A percentile compares a stretch with the other conserved stretches of the same genome.
Evolutionary conservation across 2,329 filamentous ascomycete species (phyloP).

Genomic region (Dothideomycetes sp.): DNA sequence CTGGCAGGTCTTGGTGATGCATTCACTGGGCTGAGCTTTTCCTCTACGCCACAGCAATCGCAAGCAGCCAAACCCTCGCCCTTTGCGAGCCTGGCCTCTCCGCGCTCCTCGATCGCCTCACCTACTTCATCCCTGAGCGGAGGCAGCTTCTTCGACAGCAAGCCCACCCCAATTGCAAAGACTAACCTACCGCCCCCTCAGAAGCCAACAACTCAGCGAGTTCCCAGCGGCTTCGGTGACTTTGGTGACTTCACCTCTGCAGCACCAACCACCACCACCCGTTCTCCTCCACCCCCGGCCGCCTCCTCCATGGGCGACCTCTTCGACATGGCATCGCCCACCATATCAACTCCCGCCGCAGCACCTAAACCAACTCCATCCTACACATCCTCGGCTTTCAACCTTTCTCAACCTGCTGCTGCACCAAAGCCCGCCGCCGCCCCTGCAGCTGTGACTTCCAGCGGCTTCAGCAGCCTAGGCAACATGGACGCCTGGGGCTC

Average conservation of each 20-base stretch:
- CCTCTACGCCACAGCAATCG: constrained; percentile 26
- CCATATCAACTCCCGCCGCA: constrained; percentile 29
- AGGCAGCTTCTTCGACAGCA: constrained; percentile 73
- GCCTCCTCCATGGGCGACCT: constrained; percentile 55
- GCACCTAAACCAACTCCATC: constrained; percentile 23
- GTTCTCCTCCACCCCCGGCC: constrained; percentile 39
- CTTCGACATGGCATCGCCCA: constrained; percentile 59
- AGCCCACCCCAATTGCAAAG: constrained; percentile 34
- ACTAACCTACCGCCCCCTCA: constrained; percentile 17
- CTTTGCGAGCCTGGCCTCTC: constrained; percentile 51
- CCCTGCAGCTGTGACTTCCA: too few species aligned
- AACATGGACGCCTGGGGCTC: constrained; percentile 71
- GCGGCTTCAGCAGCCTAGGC: constrained; percentile 32
- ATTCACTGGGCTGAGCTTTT: constrained; percentile 59
- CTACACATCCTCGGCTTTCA: constrained; percentile 60
- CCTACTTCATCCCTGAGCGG: constrained; percentile 44
- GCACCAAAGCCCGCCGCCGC: constrained; percentile 21
- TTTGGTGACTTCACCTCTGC: constrained; percentile 54
- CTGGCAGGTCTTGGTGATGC: constrained; percentile 67
- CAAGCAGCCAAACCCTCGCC: constrained; percentile 46
- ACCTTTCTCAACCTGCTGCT: constrained; percentile 51
- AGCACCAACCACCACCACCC: constrained; percentile 18
- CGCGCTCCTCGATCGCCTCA: constrained; percentile 31
- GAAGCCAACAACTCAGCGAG: constrained; percentile 36
- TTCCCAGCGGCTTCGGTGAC: constrained; percentile 38